phyloP scores from a whole-genome alignment of 352 stramenopile species.

The Globisporangium nunn region DNA sequence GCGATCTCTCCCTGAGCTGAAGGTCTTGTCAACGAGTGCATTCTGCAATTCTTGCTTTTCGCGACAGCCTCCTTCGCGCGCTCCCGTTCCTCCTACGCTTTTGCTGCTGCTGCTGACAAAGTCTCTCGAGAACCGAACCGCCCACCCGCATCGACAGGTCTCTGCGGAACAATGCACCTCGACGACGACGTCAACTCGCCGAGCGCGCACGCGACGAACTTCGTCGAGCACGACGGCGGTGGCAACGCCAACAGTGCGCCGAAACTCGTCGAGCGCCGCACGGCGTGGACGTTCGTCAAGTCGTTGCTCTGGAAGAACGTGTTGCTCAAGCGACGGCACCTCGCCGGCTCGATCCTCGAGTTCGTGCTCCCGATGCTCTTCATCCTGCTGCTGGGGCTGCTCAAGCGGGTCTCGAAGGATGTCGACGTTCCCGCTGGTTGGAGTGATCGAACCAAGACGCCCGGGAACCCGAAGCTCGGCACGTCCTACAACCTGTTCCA shows the following conservation, averaged over 20 bases:
- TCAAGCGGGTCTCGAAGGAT: conserved; percentile 50
- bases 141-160: too few species aligned
- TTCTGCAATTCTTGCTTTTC: too few species aligned
- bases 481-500: conserved; percentile 46
- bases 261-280: too few species aligned
- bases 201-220: too few species aligned
- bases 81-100: too few species aligned
- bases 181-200: too few species aligned
- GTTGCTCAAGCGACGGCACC: conserved; percentile 51
- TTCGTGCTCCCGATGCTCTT: conserved; percentile 45
- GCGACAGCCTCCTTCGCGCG: too few species aligned
- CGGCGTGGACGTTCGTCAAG: conserved; percentile 21
- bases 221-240: neutral
- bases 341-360: conserved; percentile 36
- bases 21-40: too few species aligned
- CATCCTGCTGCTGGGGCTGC: conserved; percentile 41
- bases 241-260: conserved; percentile 7
- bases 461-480: neutral
- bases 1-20: too few species aligned
- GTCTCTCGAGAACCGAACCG: too few species aligned
- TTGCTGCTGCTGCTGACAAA: too few species aligned
- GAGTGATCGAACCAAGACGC: conserved; percentile 20
- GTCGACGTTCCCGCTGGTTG: conserved; percentile 45
- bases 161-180: too few species aligned
- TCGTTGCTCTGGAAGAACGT: conserved; percentile 65